Evolutionary conservation across 805 yeast species (phyloP).

Genomic region (Cyberlindnera mycetangii): DNA sequence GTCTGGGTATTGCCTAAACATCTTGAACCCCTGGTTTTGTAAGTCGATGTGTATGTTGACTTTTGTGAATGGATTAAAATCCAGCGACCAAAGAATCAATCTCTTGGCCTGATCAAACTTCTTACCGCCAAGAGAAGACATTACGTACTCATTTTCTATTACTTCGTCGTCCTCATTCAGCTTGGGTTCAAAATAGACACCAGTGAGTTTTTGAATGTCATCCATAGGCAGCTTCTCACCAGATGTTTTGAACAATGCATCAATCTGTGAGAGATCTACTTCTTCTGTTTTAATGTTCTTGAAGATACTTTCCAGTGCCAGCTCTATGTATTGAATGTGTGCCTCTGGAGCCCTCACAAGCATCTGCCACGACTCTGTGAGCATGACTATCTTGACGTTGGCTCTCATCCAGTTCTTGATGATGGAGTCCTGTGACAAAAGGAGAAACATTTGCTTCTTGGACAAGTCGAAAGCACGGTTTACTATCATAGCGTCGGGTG

Average conservation of each 20-base stretch:
- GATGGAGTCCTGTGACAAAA: constrained; percentile 20
- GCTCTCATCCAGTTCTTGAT: constrained; percentile 27
- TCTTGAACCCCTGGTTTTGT: constrained; percentile 5
- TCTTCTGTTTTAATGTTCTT: constrained; percentile 14
- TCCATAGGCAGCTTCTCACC: constrained; percentile 20
- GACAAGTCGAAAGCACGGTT: constrained; percentile 21
- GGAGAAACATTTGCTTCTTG: constrained; percentile 21
- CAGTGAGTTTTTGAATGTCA: constrained; percentile 24
- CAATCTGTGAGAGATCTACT: constrained; percentile 18
- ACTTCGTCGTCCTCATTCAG: constrained; percentile 4
- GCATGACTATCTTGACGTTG: constrained; percentile 24
- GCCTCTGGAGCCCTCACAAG: constrained; percentile 23
- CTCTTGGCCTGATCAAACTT: constrained; percentile 24
- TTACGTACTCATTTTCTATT: constrained; percentile 10
- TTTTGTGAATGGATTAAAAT: constrained; percentile 24
- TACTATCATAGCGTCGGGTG: constrained; percentile 20
- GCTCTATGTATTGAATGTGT: constrained; percentile 26
- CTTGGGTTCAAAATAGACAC: constrained; percentile 23
- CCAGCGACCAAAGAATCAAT: constrained; percentile 26
- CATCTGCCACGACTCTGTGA: constrained; percentile 21
- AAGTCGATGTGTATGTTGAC: constrained; percentile 13
- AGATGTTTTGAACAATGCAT: constrained; percentile 8
- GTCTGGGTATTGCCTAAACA: constrained; percentile 13
- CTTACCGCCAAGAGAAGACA: constrained; percentile 21
- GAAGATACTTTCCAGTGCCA: constrained; percentile 19